Base-by-base conservation (phyloP, 768 basidiomycete species). In the Tylopilus subfusipes region DNA sequence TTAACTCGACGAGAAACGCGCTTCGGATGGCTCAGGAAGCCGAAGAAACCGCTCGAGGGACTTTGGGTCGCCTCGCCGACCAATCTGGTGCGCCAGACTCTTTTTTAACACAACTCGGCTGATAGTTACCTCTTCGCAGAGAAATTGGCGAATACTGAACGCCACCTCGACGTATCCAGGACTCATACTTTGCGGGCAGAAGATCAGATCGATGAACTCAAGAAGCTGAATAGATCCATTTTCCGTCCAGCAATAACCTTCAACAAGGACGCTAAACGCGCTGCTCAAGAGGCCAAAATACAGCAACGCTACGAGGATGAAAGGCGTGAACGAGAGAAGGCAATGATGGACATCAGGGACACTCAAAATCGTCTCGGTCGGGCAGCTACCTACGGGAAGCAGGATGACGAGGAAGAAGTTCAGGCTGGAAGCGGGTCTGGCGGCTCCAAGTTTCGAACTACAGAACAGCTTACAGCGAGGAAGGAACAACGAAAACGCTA, bases 1-100 rank as follows among this genome's bases (percentile, higher is more conserved):
- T 95, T 44, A 85, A 83, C 51, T 88, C 90, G 16, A 90, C 93
- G 1, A 77, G 95, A 63, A 98, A 98, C 72, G 96, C 96, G 13
- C 78, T 99, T 48, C 81, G 93, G 40, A 79, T 98, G 68, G 96
- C 95, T 36, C 79, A 87, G n/a, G 94, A 98, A 71, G 93, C 96
- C 0, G 96, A 98, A 71, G 96, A 99, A 71, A 96, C 93, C 12
- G 96, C 90, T 31, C 76, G 89, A 42, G 86, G 85, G 54, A 99
- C 96, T 5, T 67, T 99, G 19, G 75, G 69, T 53, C 89, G 83
- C 65, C 80, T 99, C 9, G 95, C 90, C 11, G 86, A 91, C 62
- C 96, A 99, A 73, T 98, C 95, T 22, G 96, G 96, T 96, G 56
- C 25, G 83, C 68, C 14, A 46, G 12, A 29, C 4, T 18, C 2